Conservation (phyloP, 768 basidiomycete genomes). For the Lactarius deliciosus region DNA sequence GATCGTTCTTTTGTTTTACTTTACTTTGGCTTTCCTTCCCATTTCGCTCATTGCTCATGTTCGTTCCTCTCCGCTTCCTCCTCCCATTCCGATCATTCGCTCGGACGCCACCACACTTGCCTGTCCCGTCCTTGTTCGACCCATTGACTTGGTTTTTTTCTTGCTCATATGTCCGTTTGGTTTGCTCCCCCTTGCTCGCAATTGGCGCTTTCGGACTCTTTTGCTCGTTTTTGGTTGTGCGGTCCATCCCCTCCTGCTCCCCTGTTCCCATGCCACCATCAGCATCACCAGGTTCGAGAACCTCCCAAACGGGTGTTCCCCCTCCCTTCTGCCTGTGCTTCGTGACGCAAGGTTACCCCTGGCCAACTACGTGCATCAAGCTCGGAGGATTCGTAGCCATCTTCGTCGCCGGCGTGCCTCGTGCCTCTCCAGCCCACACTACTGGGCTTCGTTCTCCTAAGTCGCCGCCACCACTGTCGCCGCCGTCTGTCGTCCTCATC, state of each 20-base stretch:
- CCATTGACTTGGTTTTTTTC: neutral
- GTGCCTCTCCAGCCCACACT: neutral
- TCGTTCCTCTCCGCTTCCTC: neutral
- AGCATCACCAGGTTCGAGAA: neutral
- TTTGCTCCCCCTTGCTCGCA: neutral
- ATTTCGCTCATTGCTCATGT: neutral
- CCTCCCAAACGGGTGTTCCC: neutral
- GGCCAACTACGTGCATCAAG: neutral
- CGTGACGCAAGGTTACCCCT: neutral
- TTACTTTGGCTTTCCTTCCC: neutral
- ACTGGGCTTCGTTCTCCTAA: neutral
- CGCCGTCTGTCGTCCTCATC: neutral
- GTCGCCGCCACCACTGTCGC: neutral
- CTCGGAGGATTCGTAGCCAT: neutral
- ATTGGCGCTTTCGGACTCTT: neutral
- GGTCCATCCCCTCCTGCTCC: neutral
- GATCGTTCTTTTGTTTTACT: neutral
- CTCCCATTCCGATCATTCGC: neutral
- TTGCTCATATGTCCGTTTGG: conserved; percentile 2
- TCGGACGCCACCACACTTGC: neutral
- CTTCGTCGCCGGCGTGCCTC: neutral
- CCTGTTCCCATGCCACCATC: neutral
- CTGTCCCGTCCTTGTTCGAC: neutral
- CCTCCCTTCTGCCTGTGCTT: neutral
- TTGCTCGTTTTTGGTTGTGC: neutral